Base-by-base conservation (phyloP, 2,329 filamentous ascomycete genomes). In the Colletotrichum plurivorum region DNA sequence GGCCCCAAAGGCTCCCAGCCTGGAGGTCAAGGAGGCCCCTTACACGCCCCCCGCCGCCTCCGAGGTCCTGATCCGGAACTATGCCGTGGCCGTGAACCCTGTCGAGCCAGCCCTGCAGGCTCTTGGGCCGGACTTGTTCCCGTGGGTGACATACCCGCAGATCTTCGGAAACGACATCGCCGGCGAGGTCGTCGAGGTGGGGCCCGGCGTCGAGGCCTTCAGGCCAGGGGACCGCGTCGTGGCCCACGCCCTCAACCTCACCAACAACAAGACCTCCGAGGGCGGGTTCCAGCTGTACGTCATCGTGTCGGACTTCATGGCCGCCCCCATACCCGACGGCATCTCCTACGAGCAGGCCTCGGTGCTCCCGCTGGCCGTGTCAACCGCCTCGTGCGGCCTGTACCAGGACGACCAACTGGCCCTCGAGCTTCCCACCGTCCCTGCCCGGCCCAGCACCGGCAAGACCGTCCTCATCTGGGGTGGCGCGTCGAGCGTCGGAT, bases 401-500 rank as follows among this genome's bases (percentile, higher is more conserved):
- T 77, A 76, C 48, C 67, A 70, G 43, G 64, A 73, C 9, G 73
- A 74, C 48, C 69, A 60, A 10, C 67, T 77, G 12, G 73, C 63
- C 0, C 59, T 77, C 8, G 69, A 74, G 9, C 63, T 45, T 48
- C 76, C 76, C 5, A 61, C 54, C 12, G 60, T 75, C 12, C 15
- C 69, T n/a, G 58, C 69, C 1, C 58, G 51, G 12, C 53, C 72
- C 12, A 68, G 61, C 4, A 67, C 70, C 41, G 22, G 22, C 22
- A 73, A 77, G 63, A 70, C 71, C 0, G 48, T 78, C 9, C 27
- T 77, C 22, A 71, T 80, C 48, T 88, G 85, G 83, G 86, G 86
- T n/a, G 87, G 86, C 0, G 81, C 83, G 3, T 82, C 83, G 0
- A 79, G 78, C 16, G 83, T 85, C 0, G 84, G 85, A 1, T 79